These are phyloP conservation scores for Stachybotrys elegans DNA, from an alignment of 2,329 filamentous ascomycete species.

Conservation along the genomic window DNA sequence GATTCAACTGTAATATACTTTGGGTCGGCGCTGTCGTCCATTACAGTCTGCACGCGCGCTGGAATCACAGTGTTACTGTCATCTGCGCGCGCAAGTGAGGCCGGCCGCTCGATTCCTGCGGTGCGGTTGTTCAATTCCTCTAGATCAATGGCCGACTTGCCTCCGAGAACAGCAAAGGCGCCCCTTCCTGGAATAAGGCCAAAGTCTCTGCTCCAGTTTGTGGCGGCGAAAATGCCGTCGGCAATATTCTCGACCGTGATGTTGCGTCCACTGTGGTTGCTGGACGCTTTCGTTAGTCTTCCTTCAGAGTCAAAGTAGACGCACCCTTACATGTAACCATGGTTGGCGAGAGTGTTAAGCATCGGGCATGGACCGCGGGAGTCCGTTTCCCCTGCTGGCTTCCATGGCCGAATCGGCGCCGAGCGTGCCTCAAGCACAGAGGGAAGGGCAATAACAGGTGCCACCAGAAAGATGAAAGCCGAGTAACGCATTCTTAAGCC, in stretches of 20 bases:
- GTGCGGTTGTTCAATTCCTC: neutral
- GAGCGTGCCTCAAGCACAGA: too few species aligned
- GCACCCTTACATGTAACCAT: neutral
- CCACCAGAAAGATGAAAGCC: too few species aligned
- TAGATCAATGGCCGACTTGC: neutral
- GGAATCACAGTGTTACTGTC: neutral
- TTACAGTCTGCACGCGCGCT: neutral
- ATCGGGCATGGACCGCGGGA: slow-evolving; percentile 1
- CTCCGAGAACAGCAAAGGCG: neutral
- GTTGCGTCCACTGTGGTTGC: neutral
- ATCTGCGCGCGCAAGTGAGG: neutral
- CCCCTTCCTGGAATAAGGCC: neutral
- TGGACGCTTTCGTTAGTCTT: neutral
- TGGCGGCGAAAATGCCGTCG: neutral
- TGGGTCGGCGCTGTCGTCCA: neutral
- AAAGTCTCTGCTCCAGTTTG: neutral
- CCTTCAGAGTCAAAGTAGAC: neutral
- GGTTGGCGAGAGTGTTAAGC: slow-evolving; percentile 3
- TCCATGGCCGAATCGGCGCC: too few species aligned
- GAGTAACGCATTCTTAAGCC: too few species aligned
- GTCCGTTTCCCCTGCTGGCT: neutral
- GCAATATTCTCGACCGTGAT: neutral
- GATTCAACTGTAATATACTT: neutral
- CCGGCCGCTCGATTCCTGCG: neutral
- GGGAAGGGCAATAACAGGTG: too few species aligned